Base-by-base conservation (phyloP, 2,329 filamentous ascomycete species). In the Nemania sp. region DNA sequence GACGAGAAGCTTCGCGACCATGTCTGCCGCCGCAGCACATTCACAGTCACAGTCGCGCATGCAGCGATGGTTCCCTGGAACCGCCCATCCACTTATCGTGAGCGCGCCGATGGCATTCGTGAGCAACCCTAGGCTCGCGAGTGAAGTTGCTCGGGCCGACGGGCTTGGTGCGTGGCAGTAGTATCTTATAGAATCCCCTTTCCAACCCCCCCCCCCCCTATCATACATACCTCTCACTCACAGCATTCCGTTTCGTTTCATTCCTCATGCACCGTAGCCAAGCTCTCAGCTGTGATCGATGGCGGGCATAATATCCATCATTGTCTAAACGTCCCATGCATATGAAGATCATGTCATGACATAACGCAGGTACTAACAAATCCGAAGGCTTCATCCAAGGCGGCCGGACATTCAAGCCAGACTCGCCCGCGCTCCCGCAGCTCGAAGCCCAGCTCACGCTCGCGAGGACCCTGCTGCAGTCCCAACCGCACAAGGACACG, bases 31-130 rank as follows among this genome's bases (percentile, higher is more conserved):
- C 5, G 43, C 55, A 35, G 47, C 60, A 43, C 41, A 43, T 20
- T 11, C 11, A n/a, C 51, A 53, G 51, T 29, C 27, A 26, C 27
- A 20, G 26, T 68, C 73, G 29, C 72, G 77, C 7, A 78, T 75
- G 76, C 72, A 72, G 66, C 67, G 68, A 26, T 79, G 77, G 74
- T 83, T 82, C 66, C 80, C 81, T 3, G 76, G 77, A 62, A 79
- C 78, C 20, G 68, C 74, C 5, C 70, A 73, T 24, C 82, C 82
- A 22, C 70, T 83, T 11, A 72, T 83, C 43, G 74, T 83, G 55
- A 80, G 76, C 49, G 82, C 82, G 8, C 82, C 82, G 11, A 82
- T 84, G 81, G 77, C 79, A 11, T 76, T 75, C 53, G 73, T 80
- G 32, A 71, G 79, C 1, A 82, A 80, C 51, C 75, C 79, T 38